These are phyloP conservation scores for Aspergillus pseudotamarii DNA, from an alignment of 2,329 filamentous ascomycete genomes.

Conservation along the genomic window DNA sequence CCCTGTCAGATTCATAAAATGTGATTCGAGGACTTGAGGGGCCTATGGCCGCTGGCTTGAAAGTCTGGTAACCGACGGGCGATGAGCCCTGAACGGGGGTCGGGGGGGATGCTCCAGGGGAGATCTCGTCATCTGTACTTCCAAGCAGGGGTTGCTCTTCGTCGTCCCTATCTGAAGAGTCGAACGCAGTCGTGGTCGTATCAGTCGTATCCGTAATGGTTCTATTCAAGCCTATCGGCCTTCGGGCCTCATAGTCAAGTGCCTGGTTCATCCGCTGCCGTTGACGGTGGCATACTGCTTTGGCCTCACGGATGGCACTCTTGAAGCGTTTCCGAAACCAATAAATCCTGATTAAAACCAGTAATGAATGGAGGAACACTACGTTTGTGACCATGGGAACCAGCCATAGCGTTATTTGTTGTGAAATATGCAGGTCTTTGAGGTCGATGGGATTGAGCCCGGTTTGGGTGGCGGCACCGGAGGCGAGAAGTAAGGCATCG, in stretches of 20 bases:
- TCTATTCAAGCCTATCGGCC: conserved; percentile 2
- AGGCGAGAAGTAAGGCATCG: conserved; percentile 82
- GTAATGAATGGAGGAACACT: conserved; percentile 76
- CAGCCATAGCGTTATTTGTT: conserved; percentile 71
- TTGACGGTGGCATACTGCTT: conserved; percentile 61
- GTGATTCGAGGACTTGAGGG: conserved; percentile 35
- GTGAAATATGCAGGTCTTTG: conserved; percentile 67
- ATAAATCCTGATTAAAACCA: conserved; percentile 87
- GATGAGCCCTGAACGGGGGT: background rate
- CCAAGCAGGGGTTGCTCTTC: conserved; percentile 13
- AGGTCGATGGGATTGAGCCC: conserved; percentile 76
- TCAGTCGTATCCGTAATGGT: background rate
- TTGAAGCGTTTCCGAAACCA: conserved; percentile 97
- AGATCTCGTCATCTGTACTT: background rate
- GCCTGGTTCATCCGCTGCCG: conserved; percentile 31
- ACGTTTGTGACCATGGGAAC: conserved; percentile 75
- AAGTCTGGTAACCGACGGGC: conserved; percentile 5
- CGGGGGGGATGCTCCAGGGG: background rate
- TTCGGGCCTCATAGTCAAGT: conserved; percentile 3
- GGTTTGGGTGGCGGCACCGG: conserved; percentile 83
- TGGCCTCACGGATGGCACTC: conserved; percentile 71
- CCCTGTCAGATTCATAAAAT: conserved; percentile 16
- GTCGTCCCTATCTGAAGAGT: background rate
- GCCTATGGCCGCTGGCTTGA: conserved; percentile 15
- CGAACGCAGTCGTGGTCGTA: conserved; percentile 32